Base-by-base conservation (phyloP, 441 rosid species). In the Brassica hybrid region DNA sequence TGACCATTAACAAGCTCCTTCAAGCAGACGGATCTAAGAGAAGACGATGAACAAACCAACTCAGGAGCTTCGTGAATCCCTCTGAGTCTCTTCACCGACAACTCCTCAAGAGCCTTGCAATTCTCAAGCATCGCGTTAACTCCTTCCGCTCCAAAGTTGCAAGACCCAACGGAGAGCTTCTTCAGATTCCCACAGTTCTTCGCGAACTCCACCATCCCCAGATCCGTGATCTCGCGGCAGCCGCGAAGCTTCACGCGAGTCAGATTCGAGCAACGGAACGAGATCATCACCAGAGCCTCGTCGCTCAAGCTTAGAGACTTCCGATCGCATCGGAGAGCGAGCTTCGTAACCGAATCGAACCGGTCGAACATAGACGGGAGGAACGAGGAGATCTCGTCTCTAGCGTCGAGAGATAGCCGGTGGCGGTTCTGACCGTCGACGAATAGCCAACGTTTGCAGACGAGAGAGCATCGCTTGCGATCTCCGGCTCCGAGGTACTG, bases 401-500 rank as follows among this genome's bases (percentile, higher is more conserved):
- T 84, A 7, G 90, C 88, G 52, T 86, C 56, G 10, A 89, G 89
- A 4, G 91, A 86, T 4, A 89, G 72, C 9, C 89, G 82, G 58
- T 85, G 82, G 21, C 91, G 90, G 69, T 72, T 88, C 81, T 82
- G 73, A 1, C 96, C 96, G 72, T 94, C 96, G 9, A 94, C 89
- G 54, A 61, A 65, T 4, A 85, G 69, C 98, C 98, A 94, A 76
- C 96, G 84, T 79, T 83, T 83, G 77, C 89, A 86, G 2, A 94
- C 93, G 12, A 71, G 69, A 38, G 98, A 92, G 71, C 93, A 92
- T 1, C 80, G 80, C 17, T 88, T 89, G 62, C 96, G 84, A 80
- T 94, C 94, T 0, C 82, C 83, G 5, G 86, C 62, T 58, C 86
- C 79, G 10, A 94, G 91, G 67, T 88, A 88, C 4, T 90, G 94